Conservation (phyloP, 441 rosid genomes). For the Euphorbia corollata region DNA sequence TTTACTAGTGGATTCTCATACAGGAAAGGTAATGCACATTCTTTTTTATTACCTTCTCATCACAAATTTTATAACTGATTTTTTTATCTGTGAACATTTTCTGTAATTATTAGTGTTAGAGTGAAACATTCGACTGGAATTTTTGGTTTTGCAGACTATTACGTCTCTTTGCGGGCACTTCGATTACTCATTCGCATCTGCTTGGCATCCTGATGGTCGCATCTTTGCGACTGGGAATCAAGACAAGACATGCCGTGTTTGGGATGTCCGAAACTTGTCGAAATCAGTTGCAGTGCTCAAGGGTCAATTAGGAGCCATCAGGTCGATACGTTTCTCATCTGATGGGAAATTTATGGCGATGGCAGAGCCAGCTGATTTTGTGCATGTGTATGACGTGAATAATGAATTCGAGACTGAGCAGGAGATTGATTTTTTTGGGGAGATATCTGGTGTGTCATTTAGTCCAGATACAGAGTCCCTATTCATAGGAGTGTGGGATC, state of each 20-base stretch:
- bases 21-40: conserved; percentile 49
- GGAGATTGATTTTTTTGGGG: conserved; percentile 56
- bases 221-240: conserved; percentile 57
- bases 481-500: conserved; percentile 52
- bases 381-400: conserved; percentile 42
- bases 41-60: conserved; percentile 6
- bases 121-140: conserved; percentile 8
- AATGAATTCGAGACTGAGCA: conserved; percentile 47
- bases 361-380: conserved; percentile 59
- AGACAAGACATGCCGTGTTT: conserved; percentile 50
- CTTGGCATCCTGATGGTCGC: conserved; percentile 54
- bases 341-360: conserved; percentile 50
- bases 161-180: conserved; percentile 37
- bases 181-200: conserved; percentile 58
- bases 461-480: conserved; percentile 55
- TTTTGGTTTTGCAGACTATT: conserved; percentile 28
- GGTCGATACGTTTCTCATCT: conserved; percentile 41
- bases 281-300: conserved; percentile 46
- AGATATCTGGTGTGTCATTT: conserved; percentile 49
- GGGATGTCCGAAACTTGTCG: conserved; percentile 47
- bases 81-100: background rate
- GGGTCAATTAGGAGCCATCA: conserved; percentile 52
- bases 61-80: conserved; percentile 1
- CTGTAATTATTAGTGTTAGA: background rate
- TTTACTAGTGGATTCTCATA: conserved; percentile 54